These are phyloP conservation scores for Fusarium proliferatum DNA, from an alignment of 2,329 filamentous ascomycete genomes.

Conservation along the genomic window DNA sequence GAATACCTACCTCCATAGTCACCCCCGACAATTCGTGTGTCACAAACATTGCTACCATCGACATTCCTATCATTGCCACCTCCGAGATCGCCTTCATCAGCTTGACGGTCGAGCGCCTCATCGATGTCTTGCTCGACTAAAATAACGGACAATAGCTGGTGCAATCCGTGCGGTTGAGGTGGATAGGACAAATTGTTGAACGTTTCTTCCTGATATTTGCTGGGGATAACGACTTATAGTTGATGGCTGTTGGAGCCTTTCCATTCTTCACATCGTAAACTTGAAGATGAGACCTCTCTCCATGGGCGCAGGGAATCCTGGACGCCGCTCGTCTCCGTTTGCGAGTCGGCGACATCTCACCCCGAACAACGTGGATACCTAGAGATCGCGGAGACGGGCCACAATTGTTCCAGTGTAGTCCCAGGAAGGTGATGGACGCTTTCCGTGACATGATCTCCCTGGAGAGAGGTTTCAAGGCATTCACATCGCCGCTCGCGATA, in stretches of 20 bases:
- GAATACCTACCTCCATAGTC: background rate
- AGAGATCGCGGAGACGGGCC: background rate
- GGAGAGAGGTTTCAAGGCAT: background rate
- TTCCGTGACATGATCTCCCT: background rate
- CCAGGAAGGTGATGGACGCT: background rate
- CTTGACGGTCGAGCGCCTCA: too few species aligned
- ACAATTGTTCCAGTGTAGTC: background rate
- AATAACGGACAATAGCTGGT: background rate
- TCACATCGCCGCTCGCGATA: background rate
- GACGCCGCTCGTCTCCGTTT: too few species aligned
- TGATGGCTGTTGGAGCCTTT: background rate
- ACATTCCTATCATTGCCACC: too few species aligned
- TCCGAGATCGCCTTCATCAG: background rate
- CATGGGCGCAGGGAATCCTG: fast-evolving
- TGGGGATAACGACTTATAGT: background rate
- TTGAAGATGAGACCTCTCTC: background rate
- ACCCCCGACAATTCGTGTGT: background rate
- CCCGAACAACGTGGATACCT: background rate
- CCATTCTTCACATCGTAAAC: background rate
- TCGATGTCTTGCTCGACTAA: background rate
- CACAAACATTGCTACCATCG: background rate
- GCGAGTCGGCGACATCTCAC: background rate
- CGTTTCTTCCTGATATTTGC: background rate
- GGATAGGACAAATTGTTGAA: background rate
- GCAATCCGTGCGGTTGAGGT: background rate